phyloP scores from a whole-genome alignment of 1,139 yeast species.

The Blastobotrys petasosporus region DNA sequence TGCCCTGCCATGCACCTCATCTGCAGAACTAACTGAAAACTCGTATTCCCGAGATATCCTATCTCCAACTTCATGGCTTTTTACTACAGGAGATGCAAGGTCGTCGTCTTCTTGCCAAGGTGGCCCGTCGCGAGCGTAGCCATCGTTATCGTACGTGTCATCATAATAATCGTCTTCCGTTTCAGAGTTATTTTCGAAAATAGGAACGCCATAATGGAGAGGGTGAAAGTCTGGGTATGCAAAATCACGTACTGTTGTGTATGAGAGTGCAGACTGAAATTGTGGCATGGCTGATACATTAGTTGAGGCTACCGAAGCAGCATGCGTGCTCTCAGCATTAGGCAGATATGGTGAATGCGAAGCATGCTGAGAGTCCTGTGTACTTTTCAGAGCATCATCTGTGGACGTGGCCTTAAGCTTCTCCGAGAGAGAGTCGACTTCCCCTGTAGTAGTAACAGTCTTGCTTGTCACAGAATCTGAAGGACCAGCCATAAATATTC shows the following conservation, averaged over 20 bases:
- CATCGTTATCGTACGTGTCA: slow-evolving; percentile 21
- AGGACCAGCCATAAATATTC: too few species aligned
- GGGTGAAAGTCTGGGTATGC: slow-evolving; percentile 68
- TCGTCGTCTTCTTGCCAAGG: slow-evolving; percentile 34
- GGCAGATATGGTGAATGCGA: too few species aligned
- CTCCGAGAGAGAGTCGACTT: too few species aligned
- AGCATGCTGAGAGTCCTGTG: too few species aligned
- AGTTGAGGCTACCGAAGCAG: background rate
- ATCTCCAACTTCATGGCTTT: slow-evolving; percentile 26
- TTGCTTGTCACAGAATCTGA: too few species aligned
- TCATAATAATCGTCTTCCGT: slow-evolving; percentile 8
- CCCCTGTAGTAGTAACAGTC: too few species aligned
- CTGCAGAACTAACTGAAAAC: slow-evolving; percentile 32
- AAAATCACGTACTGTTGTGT: slow-evolving; percentile 60
- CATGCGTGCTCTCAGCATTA: background rate
- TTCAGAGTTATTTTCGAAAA: slow-evolving; percentile 13
- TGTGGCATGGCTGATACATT: slow-evolving; percentile 18
- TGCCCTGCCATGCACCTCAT: slow-evolving; percentile 55
- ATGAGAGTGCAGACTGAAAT: slow-evolving; percentile 32
- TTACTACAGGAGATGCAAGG: slow-evolving; percentile 25
- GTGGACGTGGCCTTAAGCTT: too few species aligned
- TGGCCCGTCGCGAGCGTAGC: slow-evolving; percentile 30
- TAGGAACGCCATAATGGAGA: slow-evolving; percentile 50
- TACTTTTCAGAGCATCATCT: too few species aligned
- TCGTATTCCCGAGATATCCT: slow-evolving; percentile 31